phyloP scores from a whole-genome alignment of 1,284 basidiomycete species.

The Moniliella sp. region DNA sequence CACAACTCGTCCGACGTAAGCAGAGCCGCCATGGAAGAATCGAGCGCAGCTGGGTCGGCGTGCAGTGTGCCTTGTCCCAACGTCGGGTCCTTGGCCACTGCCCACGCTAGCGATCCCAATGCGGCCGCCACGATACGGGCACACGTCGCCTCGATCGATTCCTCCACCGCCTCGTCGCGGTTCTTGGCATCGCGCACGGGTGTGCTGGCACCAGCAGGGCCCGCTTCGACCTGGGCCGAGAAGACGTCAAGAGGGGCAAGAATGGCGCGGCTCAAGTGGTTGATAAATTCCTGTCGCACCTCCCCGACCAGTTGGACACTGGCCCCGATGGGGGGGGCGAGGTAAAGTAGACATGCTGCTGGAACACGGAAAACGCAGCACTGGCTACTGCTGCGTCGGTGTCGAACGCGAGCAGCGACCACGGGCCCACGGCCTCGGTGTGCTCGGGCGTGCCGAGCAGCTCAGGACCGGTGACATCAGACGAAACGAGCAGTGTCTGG shows the following conservation, averaged over 20 bases:
- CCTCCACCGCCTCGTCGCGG: slow-evolving; percentile 26
- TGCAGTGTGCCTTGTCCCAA: too few species aligned
- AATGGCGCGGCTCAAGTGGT: too few species aligned
- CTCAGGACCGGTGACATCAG: slow-evolving; percentile 41
- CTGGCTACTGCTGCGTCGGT: slow-evolving; percentile 43
- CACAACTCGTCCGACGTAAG: slow-evolving; percentile 12
- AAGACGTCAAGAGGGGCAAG: slow-evolving; percentile 10
- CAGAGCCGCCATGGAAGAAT: slow-evolving; percentile 8
- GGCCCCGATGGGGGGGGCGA: too few species aligned
- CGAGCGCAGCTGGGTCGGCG: neutral
- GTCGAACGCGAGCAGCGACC: slow-evolving; percentile 55
- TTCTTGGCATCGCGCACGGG: slow-evolving; percentile 21
- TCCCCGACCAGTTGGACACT: slow-evolving; percentile 33
- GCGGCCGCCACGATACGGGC: slow-evolving; percentile 23
- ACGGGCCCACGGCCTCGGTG: slow-evolving; percentile 52
- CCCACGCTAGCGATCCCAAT: slow-evolving; percentile 11
- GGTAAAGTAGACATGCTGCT: too few species aligned
- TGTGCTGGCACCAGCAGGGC: neutral
- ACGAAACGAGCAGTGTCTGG: slow-evolving; percentile 46
- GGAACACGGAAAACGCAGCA: too few species aligned
- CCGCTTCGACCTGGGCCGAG: slow-evolving; percentile 5
- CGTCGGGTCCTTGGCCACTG: slow-evolving; percentile 3
- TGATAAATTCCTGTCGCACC: too few species aligned
- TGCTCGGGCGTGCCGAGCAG: slow-evolving; percentile 47
- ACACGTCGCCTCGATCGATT: slow-evolving; percentile 20